Evolutionary conservation across 2,329 filamentous ascomycete genomes (phyloP).

Genomic region (Fusarium guadeloupense): DNA sequence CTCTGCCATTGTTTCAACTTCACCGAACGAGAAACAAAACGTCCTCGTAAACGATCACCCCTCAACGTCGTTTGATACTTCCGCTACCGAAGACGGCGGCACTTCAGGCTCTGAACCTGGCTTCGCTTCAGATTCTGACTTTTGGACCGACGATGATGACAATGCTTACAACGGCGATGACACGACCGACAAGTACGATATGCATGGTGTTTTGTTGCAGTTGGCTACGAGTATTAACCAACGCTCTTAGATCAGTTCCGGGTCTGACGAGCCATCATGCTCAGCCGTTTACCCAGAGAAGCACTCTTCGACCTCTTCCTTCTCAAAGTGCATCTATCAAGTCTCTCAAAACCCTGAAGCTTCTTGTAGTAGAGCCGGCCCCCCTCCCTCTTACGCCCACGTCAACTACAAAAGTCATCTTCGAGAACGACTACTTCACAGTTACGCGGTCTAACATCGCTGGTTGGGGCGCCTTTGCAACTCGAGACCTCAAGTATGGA

Average conservation of each 20-base stretch:
- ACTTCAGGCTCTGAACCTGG: slow-evolving; percentile 37
- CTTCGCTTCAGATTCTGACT: slow-evolving; percentile 33
- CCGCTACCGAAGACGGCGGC: slow-evolving; percentile 18
- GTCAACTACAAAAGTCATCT: slow-evolving; percentile 29
- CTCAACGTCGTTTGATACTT: slow-evolving; percentile 3
- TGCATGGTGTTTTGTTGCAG: neutral
- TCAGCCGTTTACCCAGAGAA: slow-evolving; percentile 6
- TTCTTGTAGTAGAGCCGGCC: neutral
- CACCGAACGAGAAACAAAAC: neutral
- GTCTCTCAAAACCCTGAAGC: neutral
- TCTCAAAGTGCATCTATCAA: slow-evolving; percentile 18
- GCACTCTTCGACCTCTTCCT: slow-evolving; percentile 9
- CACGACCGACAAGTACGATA: slow-evolving; percentile 33
- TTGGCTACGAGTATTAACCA: neutral
- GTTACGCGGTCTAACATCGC: slow-evolving; percentile 53
- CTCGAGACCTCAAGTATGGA: slow-evolving; percentile 47
- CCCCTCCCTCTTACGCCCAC: slow-evolving; percentile 7
- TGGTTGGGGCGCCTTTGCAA: slow-evolving; percentile 60
- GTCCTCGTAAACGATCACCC: neutral
- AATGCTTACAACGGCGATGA: too few relatives aligned
- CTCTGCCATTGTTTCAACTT: neutral
- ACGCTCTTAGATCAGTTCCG: slow-evolving; percentile 22
- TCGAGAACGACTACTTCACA: slow-evolving; percentile 53
- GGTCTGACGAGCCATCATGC: slow-evolving; percentile 21
- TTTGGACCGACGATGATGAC: slow-evolving; percentile 35